A percentile compares a stretch with the other conserved stretches of the same genome.
Evolutionary conservation across 192 early-diverging fungal species (phyloP).

Genomic region (Diversispora eburnea): DNA sequence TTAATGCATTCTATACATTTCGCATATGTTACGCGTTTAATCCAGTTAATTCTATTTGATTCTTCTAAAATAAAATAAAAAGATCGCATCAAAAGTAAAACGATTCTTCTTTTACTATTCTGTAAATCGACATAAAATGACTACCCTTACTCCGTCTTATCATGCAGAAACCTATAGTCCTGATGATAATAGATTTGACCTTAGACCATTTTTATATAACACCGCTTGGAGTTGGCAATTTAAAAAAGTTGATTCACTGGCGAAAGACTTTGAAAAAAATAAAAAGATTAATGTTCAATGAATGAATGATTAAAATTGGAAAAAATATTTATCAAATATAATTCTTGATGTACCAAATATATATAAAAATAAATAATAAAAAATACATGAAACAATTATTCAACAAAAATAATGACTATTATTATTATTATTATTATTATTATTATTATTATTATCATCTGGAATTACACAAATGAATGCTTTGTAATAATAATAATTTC

Average conservation of each 20-base stretch:
- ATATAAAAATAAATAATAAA: too few relatives aligned
- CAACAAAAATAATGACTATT: too few relatives aligned
- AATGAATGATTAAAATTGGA: too few relatives aligned
- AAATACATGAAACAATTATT: too few relatives aligned
- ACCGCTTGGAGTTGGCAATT: constrained; percentile 94
- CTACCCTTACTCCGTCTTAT: constrained; percentile 91
- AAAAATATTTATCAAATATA: too few relatives aligned
- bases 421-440: too few relatives aligned
- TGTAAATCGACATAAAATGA: constrained; percentile 99
- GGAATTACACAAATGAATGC: too few relatives aligned
- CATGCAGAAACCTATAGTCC: constrained; percentile 94
- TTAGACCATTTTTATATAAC: constrained; percentile 95
- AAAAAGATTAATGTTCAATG: not conserved
- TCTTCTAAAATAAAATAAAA: constrained; percentile 17
- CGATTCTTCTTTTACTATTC: constrained; percentile 94
- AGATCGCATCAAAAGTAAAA: constrained; percentile 93
- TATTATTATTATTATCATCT: too few relatives aligned
- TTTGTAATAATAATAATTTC: too few relatives aligned
- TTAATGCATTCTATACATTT: not conserved
- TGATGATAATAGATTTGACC: constrained; percentile 97
- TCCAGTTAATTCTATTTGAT: constrained; percentile 1
- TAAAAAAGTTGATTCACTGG: constrained; percentile 62
- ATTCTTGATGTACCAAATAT: too few relatives aligned
- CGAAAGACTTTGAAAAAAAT: constrained; percentile 15
- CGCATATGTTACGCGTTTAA: not conserved